Conservation (phyloP, 2,329 filamentous ascomycete genomes). For the Bisporella sp. region DNA sequence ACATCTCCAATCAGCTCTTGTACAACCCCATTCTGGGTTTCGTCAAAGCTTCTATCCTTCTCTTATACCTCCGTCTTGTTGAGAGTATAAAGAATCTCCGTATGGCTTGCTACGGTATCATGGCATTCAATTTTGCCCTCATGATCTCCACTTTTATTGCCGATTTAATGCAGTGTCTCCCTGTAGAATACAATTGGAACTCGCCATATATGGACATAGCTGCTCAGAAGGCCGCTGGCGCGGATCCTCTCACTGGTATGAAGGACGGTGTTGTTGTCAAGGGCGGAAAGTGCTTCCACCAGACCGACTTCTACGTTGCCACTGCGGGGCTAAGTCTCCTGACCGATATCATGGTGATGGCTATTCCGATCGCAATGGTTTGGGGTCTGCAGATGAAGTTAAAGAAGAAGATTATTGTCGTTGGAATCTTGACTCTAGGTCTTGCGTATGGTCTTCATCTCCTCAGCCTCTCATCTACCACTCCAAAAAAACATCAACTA, state of each 20-base stretch:
- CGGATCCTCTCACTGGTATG: slow-evolving; percentile 5
- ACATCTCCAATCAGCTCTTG: no score
- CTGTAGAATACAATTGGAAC: slow-evolving; percentile 9
- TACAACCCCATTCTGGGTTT: slow-evolving; percentile 41
- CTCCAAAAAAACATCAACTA: no score
- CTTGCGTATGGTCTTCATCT: no score
- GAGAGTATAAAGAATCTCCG: slow-evolving; percentile 18
- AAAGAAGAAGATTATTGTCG: slow-evolving; percentile 11
- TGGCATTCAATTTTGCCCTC: slow-evolving; percentile 22
- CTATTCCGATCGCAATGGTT: slow-evolving; percentile 16
- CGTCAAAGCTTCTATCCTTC: slow-evolving; percentile 37
- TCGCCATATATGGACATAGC: slow-evolving; percentile 5
- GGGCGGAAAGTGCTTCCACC: slow-evolving; percentile 13
- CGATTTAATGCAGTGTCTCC: slow-evolving; percentile 32
- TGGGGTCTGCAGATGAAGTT: slow-evolving; percentile 12
- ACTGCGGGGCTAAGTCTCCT: slow-evolving; percentile 14
- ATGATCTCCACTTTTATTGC: slow-evolving; percentile 32
- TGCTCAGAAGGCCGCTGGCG: slow-evolving; percentile 2
- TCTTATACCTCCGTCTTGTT: slow-evolving; percentile 37
- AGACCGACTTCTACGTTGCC: slow-evolving; percentile 10
- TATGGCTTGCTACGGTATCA: slow-evolving; percentile 4
- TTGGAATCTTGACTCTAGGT: neutral
- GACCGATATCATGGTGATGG: slow-evolving; percentile 15
- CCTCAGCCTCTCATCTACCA: no score
- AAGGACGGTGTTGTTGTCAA: slow-evolving; percentile 11